phyloP scores from a whole-genome alignment of 2,329 filamentous ascomycete genomes.

The Diaporthe sp. region DNA sequence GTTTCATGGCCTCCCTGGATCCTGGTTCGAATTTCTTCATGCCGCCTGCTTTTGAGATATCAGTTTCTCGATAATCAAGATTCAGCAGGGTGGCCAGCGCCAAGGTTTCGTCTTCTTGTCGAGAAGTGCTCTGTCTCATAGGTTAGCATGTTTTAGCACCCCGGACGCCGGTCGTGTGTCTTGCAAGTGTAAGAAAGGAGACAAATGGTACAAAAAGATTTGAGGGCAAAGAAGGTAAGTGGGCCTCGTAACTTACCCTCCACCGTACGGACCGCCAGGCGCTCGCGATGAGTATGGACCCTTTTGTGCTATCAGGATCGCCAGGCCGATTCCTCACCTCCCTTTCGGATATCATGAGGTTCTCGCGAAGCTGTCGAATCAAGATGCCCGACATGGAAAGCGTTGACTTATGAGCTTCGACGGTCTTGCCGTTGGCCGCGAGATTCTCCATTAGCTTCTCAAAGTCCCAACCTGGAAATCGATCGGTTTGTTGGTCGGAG shows the following conservation, averaged over 20 bases:
- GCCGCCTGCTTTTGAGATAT: neutral
- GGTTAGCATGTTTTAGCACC: no score
- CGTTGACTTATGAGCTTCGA: neutral
- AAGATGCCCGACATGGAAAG: neutral
- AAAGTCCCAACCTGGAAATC: neutral
- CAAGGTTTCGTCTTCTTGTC: neutral
- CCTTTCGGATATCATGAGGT: neutral
- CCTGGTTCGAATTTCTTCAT: neutral
- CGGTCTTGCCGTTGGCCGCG: no score
- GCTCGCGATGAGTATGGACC: neutral
- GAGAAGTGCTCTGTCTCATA: neutral
- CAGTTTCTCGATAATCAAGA: neutral
- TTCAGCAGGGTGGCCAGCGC: neutral
- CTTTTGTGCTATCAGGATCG: neutral
- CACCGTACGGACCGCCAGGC: neutral
- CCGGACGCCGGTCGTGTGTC: no score
- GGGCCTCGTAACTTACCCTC: neutral
- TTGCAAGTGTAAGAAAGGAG: no score
- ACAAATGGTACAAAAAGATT: no score
- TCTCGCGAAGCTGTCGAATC: neutral
- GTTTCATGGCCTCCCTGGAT: neutral
- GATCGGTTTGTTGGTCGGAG: rapidly evolving
- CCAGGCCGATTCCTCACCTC: neutral
- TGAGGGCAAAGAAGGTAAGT: no score
- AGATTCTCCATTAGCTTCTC: neutral